Evolutionary conservation across 2,329 filamentous ascomycete species (phyloP).

Genomic region (Trichothecium roseum): DNA sequence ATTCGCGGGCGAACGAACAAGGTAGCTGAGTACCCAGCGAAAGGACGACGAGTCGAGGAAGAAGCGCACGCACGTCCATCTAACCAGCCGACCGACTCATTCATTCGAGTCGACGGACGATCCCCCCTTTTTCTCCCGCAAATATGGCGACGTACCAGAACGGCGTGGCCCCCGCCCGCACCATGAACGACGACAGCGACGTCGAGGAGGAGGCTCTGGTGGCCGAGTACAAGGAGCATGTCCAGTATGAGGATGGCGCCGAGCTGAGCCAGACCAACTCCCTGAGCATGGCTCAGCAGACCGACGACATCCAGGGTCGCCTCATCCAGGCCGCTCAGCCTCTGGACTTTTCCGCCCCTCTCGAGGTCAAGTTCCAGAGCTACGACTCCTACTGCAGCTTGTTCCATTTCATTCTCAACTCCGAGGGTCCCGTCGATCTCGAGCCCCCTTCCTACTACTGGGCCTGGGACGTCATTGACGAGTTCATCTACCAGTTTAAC

Average conservation of each 20-base stretch:
- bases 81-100: slow-evolving; percentile 6
- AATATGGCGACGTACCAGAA: slow-evolving; percentile 54
- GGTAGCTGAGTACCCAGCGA: neutral
- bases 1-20: slow-evolving; percentile 2
- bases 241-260: slow-evolving; percentile 83
- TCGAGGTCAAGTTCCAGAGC: slow-evolving; percentile 96
- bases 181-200: slow-evolving; percentile 74
- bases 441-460: slow-evolving; percentile 98
- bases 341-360: slow-evolving; percentile 87
- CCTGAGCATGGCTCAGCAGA: slow-evolving; percentile 59
- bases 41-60: neutral
- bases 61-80: neutral
- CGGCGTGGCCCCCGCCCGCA: slow-evolving; percentile 47
- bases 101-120: slow-evolving; percentile 13
- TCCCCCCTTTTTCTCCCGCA: slow-evolving; percentile 9
- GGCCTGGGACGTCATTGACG: slow-evolving; percentile 99
- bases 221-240: slow-evolving; percentile 92
- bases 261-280: slow-evolving; percentile 66
- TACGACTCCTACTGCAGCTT: slow-evolving; percentile 99
- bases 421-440: slow-evolving; percentile 93
- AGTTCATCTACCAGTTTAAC: slow-evolving; percentile 99
- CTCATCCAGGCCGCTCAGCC: slow-evolving; percentile 87
- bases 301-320: slow-evolving; percentile 88
- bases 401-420: slow-evolving; percentile 99
- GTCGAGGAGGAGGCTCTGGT: slow-evolving; percentile 93